These are phyloP conservation scores for Myriosclerotinia duriaeana DNA, from an alignment of 2,329 filamentous ascomycete genomes.

Conservation along the genomic window DNA sequence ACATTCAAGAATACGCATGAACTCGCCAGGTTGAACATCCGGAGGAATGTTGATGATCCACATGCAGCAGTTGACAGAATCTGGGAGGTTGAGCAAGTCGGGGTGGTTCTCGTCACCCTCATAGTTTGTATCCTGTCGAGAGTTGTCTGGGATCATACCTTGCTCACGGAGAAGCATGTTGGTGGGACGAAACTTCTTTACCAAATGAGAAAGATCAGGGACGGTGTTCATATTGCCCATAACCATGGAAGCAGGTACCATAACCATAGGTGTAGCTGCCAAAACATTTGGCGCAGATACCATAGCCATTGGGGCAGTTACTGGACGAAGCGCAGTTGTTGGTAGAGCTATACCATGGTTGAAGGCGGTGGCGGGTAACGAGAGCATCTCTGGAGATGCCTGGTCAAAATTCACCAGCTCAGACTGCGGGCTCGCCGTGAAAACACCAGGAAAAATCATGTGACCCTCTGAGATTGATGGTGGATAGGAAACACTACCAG, in stretches of 20 bases:
- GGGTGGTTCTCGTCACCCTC: slow-evolving; percentile 12
- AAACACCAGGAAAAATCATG: not conserved
- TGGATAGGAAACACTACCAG: not conserved
- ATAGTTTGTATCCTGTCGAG: slow-evolving; percentile 7
- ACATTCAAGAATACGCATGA: slow-evolving; percentile 17
- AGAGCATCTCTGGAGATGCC: not conserved
- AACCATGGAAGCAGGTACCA: not conserved
- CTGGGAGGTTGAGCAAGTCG: slow-evolving; percentile 24
- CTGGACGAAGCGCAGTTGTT: not conserved
- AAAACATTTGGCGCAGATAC: no score
- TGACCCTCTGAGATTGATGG: not conserved
- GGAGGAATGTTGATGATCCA: slow-evolving; percentile 31
- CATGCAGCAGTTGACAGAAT: slow-evolving; percentile 31
- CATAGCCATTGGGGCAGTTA: not conserved
- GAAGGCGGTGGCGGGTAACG: not conserved
- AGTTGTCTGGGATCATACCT: not conserved
- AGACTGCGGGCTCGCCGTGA: not conserved
- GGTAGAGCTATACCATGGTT: not conserved
- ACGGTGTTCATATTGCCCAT: not conserved
- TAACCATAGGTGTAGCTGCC: not conserved
- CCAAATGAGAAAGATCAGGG: not conserved
- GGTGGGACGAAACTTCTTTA: slow-evolving; percentile 11
- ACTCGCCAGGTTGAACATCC: slow-evolving; percentile 15
- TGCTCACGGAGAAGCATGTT: slow-evolving; percentile 21
- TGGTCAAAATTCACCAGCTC: not conserved